Evolutionary conservation across 78 protist species (phyloP).

Genomic region (Mantamonas sphyraenae): DNA sequence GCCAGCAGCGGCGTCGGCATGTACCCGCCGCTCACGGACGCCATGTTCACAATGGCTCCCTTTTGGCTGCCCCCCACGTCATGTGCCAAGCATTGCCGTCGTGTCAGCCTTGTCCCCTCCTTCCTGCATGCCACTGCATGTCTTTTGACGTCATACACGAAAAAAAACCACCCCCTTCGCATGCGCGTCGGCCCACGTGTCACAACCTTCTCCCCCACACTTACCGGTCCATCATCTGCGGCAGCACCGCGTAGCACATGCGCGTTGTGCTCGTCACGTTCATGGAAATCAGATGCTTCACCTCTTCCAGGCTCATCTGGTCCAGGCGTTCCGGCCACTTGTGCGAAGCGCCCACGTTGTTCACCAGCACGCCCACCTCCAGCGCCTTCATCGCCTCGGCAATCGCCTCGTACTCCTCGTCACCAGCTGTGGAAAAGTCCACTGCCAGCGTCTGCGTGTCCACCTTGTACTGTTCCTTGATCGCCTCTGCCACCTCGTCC

Average conservation of each 20-base stretch:
- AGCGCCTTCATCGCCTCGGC: not conserved
- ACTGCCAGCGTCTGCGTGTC: not conserved
- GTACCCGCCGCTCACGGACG: slow-evolving; percentile 15
- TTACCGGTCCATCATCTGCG: not conserved
- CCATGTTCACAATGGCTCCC: slow-evolving; percentile 30
- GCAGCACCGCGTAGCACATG: not conserved
- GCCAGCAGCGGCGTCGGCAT: slow-evolving; percentile 18
- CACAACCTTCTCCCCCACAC: too few species aligned
- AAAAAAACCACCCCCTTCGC: too few species aligned
- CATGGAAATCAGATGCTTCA: slow-evolving; percentile 1
- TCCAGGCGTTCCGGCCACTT: not conserved
- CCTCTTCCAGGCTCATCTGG: not conserved
- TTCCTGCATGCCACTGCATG: too few species aligned
- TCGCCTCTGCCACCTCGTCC: slow-evolving; percentile 4
- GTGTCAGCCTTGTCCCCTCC: too few species aligned
- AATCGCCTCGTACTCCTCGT: not conserved
- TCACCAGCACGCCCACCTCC: slow-evolving; percentile 25
- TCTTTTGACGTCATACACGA: too few species aligned
- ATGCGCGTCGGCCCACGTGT: too few species aligned
- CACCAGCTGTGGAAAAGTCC: slow-evolving; percentile 7
- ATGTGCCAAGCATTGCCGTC: not conserved
- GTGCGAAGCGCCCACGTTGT: slow-evolving; percentile 37
- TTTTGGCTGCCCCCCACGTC: not conserved
- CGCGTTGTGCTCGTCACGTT: not conserved
- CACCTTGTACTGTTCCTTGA: not conserved